A percentile compares a stretch with the other conserved stretches of the same genome.
phyloP scores from a whole-genome alignment of 2,329 filamentous ascomycete genomes.

The Helotiales sp. region DNA sequence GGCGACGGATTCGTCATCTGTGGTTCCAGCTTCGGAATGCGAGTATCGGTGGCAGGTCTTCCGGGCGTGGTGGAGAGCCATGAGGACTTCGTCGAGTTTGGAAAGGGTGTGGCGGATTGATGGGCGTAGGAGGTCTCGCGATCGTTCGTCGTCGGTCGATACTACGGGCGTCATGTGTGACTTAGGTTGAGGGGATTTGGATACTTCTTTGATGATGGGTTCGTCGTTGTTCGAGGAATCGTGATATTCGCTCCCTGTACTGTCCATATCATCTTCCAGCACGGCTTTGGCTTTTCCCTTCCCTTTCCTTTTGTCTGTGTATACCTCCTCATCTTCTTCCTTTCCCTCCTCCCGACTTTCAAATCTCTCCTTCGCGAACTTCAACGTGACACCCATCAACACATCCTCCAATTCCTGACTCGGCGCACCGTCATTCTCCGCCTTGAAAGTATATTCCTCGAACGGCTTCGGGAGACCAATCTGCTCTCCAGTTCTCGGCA shows the following conservation, averaged over 20 bases:
- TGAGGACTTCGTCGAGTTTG: conserved; percentile 71
- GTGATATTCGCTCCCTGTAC: background rate
- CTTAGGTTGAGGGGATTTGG: conserved; percentile 7
- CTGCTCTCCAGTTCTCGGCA: conserved; percentile 63
- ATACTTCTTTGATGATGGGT: conserved; percentile 7
- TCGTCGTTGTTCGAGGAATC: background rate
- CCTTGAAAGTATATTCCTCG: conserved; percentile 57
- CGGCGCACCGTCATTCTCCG: conserved; percentile 51
- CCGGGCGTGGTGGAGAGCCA: conserved; percentile 71
- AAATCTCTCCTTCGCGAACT: conserved; percentile 71
- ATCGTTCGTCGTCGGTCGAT: conserved; percentile 73
- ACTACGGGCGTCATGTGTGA: conserved; percentile 53
- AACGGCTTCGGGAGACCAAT: conserved; percentile 53
- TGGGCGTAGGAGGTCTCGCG: conserved; percentile 68
- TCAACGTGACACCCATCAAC: conserved; percentile 68
- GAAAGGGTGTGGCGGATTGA: conserved; percentile 71
- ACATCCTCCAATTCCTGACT: conserved; percentile 72
- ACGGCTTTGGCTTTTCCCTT: background rate
- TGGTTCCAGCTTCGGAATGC: conserved; percentile 41
- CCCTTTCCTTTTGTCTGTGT: background rate
- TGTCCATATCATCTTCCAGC: conserved; percentile 24
- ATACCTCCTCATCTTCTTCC: conserved; percentile 6
- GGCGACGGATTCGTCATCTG: conserved; percentile 33
- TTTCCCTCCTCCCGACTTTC: conserved; percentile 40
- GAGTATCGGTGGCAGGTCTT: conserved; percentile 52